phyloP scores from a whole-genome alignment of 768 basidiomycete species.

The Austroboletus festivus region DNA sequence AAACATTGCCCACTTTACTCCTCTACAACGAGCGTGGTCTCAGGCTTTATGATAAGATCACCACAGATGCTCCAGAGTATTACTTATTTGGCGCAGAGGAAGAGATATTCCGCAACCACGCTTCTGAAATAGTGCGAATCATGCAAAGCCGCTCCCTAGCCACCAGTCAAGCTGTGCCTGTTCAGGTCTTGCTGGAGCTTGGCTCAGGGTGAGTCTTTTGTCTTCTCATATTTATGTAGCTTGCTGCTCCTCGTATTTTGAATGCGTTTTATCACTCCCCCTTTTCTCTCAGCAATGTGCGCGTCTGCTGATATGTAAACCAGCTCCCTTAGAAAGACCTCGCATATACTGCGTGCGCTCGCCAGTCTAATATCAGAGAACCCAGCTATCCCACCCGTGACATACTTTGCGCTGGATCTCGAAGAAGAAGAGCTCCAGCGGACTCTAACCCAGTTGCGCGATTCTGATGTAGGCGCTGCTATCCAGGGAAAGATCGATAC shows the following conservation, averaged over 20 bases:
- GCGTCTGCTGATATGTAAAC: slow-evolving; percentile 7
- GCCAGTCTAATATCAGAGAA: slow-evolving; percentile 47
- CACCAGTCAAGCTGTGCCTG: slow-evolving; percentile 28
- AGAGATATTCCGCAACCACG: slow-evolving; percentile 70
- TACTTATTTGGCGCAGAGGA: slow-evolving; percentile 91
- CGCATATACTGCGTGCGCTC: slow-evolving; percentile 72
- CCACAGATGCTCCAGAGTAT: slow-evolving; percentile 75
- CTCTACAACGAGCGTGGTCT: slow-evolving; percentile 87
- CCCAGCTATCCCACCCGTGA: slow-evolving; percentile 49
- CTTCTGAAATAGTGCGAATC: slow-evolving; percentile 66
- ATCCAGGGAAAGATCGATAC: slow-evolving; percentile 72
- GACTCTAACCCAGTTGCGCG: slow-evolving; percentile 64
- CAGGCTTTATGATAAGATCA: slow-evolving; percentile 82
- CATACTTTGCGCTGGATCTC: slow-evolving; percentile 91
- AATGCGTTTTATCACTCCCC: neutral
- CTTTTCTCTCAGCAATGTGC: neutral
- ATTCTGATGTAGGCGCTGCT: slow-evolving; percentile 57
- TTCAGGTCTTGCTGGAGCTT: slow-evolving; percentile 78
- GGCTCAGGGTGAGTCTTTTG: slow-evolving; percentile 76
- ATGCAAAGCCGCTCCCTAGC: slow-evolving; percentile 50
- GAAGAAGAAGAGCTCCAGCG: slow-evolving; percentile 83
- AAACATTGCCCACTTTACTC: slow-evolving; percentile 74
- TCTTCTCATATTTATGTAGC: neutral
- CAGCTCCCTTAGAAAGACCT: slow-evolving; percentile 87
- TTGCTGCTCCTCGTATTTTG: neutral